phyloP scores from a whole-genome alignment of 148 eudicot genomes.

The Bassia scoparia region DNA sequence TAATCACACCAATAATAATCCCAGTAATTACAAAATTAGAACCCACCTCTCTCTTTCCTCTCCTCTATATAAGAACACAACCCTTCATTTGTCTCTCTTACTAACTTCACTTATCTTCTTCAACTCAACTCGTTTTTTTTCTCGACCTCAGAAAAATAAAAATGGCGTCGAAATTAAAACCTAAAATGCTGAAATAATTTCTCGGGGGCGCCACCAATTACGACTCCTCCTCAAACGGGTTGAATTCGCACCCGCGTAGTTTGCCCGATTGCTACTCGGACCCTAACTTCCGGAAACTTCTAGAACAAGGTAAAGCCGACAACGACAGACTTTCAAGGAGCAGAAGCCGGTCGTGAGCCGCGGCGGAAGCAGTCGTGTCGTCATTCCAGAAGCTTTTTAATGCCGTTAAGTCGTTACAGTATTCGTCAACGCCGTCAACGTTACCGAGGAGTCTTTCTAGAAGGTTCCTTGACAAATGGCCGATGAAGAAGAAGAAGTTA shows the following conservation, averaged over 20 bases:
- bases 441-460: conserved; percentile 3
- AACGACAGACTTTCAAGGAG: conserved; percentile 22
- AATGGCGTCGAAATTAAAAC: conserved; percentile 6
- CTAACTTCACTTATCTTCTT: not conserved
- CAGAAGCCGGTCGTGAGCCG: conserved; percentile 35
- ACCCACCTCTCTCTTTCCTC: conserved; percentile 23
- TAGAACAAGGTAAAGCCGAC: not conserved
- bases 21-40: not conserved
- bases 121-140: not conserved
- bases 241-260: not conserved
- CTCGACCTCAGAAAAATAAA: not conserved
- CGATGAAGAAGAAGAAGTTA: not conserved
- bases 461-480: not conserved
- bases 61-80: conserved; percentile 1
- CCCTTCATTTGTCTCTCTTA: conserved; percentile 12
- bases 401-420: conserved; percentile 29
- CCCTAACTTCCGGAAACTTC: not conserved
- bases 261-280: not conserved
- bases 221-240: not conserved
- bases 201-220: not conserved
- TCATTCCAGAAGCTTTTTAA: conserved; percentile 33
- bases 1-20: too few species aligned
- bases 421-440: conserved; percentile 13
- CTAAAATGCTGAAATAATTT: conserved; percentile 23
- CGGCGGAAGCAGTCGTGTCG: conserved; percentile 22